phyloP scores from a whole-genome alignment of 1,284 basidiomycete species.

The Malassezia vespertilionis region DNA sequence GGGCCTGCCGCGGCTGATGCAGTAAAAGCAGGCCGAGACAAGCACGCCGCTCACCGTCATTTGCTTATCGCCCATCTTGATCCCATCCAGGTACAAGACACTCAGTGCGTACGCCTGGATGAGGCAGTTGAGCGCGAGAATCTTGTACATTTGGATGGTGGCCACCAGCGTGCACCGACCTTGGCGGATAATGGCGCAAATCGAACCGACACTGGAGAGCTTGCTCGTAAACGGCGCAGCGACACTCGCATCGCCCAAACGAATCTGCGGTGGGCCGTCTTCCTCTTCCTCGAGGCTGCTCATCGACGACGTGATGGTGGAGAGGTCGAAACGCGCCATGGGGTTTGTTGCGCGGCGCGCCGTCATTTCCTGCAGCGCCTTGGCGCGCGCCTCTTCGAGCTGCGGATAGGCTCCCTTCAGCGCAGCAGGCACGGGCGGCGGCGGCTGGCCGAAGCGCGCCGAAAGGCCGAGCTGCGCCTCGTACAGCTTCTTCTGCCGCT shows the following conservation, averaged over 20 bases:
- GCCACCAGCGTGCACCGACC: conserved; percentile 45
- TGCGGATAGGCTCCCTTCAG: conserved; percentile 40
- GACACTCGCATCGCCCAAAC: conserved; percentile 43
- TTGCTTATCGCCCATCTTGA: conserved; percentile 46
- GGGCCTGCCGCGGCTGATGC: conserved; percentile 42
- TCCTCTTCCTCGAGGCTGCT: conserved; percentile 33
- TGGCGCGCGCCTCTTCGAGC: conserved; percentile 40
- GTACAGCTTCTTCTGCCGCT: conserved; percentile 46
- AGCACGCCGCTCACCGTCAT: conserved; percentile 42
- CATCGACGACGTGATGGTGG: conserved; percentile 38
- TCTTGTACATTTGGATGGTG: conserved; percentile 48
- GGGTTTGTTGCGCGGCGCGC: conserved; percentile 26
- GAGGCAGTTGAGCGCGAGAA: conserved; percentile 44
- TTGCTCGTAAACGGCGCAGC: conserved; percentile 46
- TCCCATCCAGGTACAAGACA: conserved; percentile 41
- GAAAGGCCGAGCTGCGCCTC: conserved; percentile 40
- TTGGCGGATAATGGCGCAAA: conserved; percentile 41
- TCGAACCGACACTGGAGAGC: conserved; percentile 30
- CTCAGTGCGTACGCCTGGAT: conserved; percentile 43
- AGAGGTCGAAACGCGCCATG: conserved; percentile 39
- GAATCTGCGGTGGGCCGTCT: conserved; percentile 46
- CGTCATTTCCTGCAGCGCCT: conserved; percentile 32
- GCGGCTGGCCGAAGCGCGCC: conserved; percentile 33
- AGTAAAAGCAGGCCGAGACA: conserved; percentile 40
- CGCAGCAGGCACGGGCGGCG: conserved; percentile 37